phyloP scores from a whole-genome alignment of 2,329 filamentous ascomycete species.

The Fonsecaea pedrosoi region DNA sequence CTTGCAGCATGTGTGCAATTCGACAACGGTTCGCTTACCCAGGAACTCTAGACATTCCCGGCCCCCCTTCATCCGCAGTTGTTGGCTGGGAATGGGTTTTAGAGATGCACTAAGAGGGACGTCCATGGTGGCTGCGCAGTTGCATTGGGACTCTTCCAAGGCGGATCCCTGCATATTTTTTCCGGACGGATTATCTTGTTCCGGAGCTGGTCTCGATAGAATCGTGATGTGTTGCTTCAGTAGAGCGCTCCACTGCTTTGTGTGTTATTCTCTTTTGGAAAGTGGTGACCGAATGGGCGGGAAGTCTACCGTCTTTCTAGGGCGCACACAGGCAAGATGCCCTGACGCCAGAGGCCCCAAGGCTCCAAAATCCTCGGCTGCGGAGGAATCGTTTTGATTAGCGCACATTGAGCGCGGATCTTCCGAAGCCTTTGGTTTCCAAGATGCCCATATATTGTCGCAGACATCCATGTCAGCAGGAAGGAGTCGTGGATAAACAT shows the following conservation, averaged over 20 bases:
- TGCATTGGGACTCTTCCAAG: not conserved
- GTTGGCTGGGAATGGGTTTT: conserved; percentile 8
- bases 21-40: conserved; percentile 8
- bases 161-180: conserved; percentile 1
- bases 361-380: conserved; percentile 8
- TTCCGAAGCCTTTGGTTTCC: not conserved
- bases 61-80: not conserved
- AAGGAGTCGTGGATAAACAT: conserved; percentile 4
- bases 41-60: not conserved
- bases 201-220: conserved; percentile 3
- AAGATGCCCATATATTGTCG: conserved; percentile 7
- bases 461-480: not conserved
- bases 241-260: not conserved
- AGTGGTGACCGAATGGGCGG: conserved; percentile 1
- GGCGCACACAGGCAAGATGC: conserved; percentile 6
- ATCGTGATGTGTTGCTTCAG: conserved; percentile 1
- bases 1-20: conserved; percentile 7
- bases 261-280: conserved; percentile 6
- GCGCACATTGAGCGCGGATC: conserved; percentile 8
- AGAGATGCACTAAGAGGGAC: conserved; percentile 2
- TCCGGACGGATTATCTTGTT: conserved; percentile 16
- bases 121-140: conserved; percentile 3
- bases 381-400: conserved; percentile 4
- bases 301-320: not conserved
- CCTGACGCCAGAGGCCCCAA: not conserved